Evolutionary conservation across 2,329 filamentous ascomycete genomes (phyloP), one percentile per base, ranked within the genome.

Genomic region (Arthrinium phaeospermum): DNA sequence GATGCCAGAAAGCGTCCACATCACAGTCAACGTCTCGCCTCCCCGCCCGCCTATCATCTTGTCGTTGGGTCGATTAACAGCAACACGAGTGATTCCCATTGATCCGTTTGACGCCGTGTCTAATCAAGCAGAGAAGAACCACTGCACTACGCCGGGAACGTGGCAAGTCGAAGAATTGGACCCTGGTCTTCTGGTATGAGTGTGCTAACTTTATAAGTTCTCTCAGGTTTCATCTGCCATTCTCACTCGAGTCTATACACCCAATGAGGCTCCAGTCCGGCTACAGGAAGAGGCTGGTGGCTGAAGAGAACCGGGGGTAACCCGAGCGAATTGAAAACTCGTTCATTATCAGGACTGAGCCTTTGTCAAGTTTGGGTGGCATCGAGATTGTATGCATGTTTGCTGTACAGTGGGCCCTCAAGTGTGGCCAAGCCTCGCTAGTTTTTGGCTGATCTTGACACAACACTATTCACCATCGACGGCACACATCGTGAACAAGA

Each of bases 1-100:
- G 16, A 73, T 41, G 1, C 51, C 71, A 1, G 72, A 69, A 16
- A 72, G 61, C 71, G 75, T 75, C 76, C 72, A 75, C 10, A 68
- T 49, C 12, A 30, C 24, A 13, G 14, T 24, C 24, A 53, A 13
- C 24, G 49, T 53, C 8, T 30, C 49, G 49, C 49, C 24, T 53
- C 24, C 49, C 12, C 49, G 49, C 49, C 49, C 49, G 14, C 24
- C 49, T 30, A 53, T 53, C 49, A 53, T 53, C 12, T 53, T 53
- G 49, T 12, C 49, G 49, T 30, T 30, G 12, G 24, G 12, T 30
- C 13, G 24, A 16, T 16, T 0, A 24, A 24, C 49, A 13, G 24
- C 8, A 53, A 24, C 24, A 12, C 24, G 13, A 5, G 4, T 53
- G 24, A 24, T 53, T 53, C 27, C 24, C 27, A 53, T 53, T 46